Evolutionary conservation across 2,329 filamentous ascomycete species (phyloP).

Genomic region (Diaporthe batatas): DNA sequence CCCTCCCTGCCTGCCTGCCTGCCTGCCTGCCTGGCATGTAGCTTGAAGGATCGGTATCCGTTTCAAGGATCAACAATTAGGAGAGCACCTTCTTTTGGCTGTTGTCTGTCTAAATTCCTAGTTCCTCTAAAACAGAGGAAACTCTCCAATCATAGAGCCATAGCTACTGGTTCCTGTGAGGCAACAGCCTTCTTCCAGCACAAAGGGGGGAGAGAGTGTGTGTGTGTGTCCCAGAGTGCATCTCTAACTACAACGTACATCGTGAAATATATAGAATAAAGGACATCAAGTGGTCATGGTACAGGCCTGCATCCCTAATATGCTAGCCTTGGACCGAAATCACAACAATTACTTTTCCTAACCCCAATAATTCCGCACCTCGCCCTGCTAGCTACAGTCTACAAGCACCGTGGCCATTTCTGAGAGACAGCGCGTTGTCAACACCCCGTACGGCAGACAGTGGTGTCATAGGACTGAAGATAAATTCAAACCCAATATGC

Average conservation of each 20-base stretch:
- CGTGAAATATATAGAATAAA: neutral
- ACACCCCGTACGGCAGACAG: neutral
- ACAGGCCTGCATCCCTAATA: neutral
- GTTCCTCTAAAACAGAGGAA: too few species aligned
- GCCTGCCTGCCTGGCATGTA: neutral
- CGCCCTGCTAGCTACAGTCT: neutral
- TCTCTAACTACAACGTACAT: too few species aligned
- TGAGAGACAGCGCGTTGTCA: neutral
- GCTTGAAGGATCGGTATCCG: neutral
- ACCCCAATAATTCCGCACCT: conserved; percentile 1
- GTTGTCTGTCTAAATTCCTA: too few species aligned
- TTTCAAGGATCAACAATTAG: conserved; percentile 3
- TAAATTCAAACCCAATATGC: neutral
- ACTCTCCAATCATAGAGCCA: too few species aligned
- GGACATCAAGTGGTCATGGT: neutral
- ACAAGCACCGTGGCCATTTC: neutral
- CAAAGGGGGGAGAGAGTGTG: too few species aligned
- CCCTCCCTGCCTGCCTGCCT: too few species aligned
- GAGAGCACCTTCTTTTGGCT: too few species aligned
- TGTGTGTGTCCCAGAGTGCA: too few species aligned
- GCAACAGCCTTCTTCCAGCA: too few species aligned
- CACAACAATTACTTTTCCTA: conserved; percentile 6
- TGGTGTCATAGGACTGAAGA: neutral
- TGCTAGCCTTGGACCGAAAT: neutral
- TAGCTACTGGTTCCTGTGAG: too few species aligned